Evolutionary conservation across 2,329 filamentous ascomycete genomes (phyloP), one percentile per base, ranked within the genome.

Genomic region (Alternaria gansuensis): DNA sequence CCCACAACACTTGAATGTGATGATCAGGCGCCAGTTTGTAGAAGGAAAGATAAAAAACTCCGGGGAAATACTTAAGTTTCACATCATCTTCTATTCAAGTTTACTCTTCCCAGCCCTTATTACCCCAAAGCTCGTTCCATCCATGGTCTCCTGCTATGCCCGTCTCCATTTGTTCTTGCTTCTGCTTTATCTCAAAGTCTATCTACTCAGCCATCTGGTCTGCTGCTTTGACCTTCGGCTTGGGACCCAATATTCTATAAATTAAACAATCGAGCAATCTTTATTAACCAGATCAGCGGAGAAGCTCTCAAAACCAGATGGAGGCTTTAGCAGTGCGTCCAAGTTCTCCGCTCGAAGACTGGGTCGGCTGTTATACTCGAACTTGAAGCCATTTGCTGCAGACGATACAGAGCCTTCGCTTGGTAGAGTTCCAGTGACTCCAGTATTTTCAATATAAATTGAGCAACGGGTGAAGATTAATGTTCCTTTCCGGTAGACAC

Each of bases 281-380:
- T 50, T 9, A 23, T 29, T 17, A 3, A 17, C 31, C 8, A 49
- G 7, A 49, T 49, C 45, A 26, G 17, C 29, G 2, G 17, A 31
- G 13, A 49, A 49, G 13, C 26, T 13, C 28, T 43, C 29, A 2
- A 39, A 44, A 4, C 37, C 44, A 2, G 45, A n/a, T 6, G 50
- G 50, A 11, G 48, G 40, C 13, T 41, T 46, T 2, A 63, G 17
- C 0, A 63, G 40, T 21, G 28, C 13, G 13, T 56, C 48, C 13
- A 63, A 39, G 5, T 63, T 34, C 1, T 17, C 17, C 2, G 60
- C 40, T 34, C 36, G 54, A 5, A 11, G 51, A 3, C 54, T 54
- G 13, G 57, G 51, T 13, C 51, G 31, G 33, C 51, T 55, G 34
- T 53, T 46, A 17, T 49, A 43, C 26, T 53, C 29, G n/a, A 60